These are phyloP conservation scores for Gossypium lobatum DNA, from an alignment of 441 rosid genomes.

Conservation along the genomic window DNA sequence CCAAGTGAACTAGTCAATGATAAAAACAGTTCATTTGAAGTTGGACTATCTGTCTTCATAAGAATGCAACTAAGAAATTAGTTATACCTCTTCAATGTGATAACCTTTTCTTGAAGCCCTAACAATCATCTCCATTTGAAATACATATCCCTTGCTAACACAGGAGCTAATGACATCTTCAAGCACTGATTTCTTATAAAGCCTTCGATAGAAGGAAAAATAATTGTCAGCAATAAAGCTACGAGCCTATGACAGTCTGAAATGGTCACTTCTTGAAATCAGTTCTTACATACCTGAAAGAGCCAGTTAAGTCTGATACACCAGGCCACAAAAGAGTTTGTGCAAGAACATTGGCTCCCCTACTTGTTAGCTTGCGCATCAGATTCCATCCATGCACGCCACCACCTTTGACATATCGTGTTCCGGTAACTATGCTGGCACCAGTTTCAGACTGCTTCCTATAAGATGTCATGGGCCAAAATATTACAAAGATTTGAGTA, in stretches of 20 bases:
- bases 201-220: slow-evolving; percentile 36
- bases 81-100: slow-evolving; percentile 69
- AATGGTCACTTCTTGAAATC: background rate
- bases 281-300: slow-evolving; percentile 59
- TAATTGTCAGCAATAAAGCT: slow-evolving; percentile 14
- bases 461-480: background rate
- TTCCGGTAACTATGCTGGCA: slow-evolving; percentile 91
- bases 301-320: slow-evolving; percentile 94
- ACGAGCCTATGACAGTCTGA: background rate
- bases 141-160: slow-evolving; percentile 91
- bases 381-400: slow-evolving; percentile 98
- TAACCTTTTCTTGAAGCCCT: slow-evolving; percentile 88
- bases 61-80: background rate
- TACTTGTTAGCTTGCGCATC: slow-evolving; percentile 91
- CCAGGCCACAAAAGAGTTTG: slow-evolving; percentile 96
- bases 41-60: background rate
- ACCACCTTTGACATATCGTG: slow-evolving; percentile 78
- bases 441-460: slow-evolving; percentile 88
- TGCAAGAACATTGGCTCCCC: slow-evolving; percentile 96
- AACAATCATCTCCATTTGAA: slow-evolving; percentile 99
- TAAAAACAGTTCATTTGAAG: background rate
- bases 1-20: background rate
- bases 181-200: slow-evolving; percentile 75
- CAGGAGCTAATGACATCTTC: slow-evolving; percentile 76
- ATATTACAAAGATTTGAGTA: slow-evolving; percentile 12